Percentiles rank a stretch among this genome's conserved stretches.
Evolutionary conservation across 2,329 filamentous ascomycete genomes (phyloP).

Genomic region (Uncinocarpus reesii): DNA sequence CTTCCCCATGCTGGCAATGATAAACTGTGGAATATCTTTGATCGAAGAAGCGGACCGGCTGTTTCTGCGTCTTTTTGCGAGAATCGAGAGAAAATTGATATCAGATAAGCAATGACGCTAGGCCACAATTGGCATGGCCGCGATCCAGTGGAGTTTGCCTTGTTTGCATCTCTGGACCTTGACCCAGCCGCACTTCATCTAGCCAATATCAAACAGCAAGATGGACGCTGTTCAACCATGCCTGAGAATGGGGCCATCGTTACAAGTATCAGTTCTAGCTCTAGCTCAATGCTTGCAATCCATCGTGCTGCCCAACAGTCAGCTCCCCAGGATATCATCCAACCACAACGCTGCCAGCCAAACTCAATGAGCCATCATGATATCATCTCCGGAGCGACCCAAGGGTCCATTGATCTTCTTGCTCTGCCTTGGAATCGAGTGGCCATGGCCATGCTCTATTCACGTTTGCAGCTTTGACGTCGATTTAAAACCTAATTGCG

Average conservation of each 20-base stretch:
- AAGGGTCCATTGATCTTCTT: not conserved
- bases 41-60: not conserved
- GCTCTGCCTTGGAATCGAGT: conserved; percentile 2
- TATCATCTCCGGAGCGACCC: not conserved
- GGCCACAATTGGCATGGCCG: conserved; percentile 10
- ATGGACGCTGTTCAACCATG: too few relatives aligned
- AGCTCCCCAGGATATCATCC: too few relatives aligned
- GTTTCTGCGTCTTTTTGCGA: not conserved
- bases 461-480: not conserved
- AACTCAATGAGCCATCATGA: not conserved
- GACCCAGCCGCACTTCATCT: too few relatives aligned
- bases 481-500: not conserved
- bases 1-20: conserved; percentile 44
- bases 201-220: too few relatives aligned
- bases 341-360: too few relatives aligned
- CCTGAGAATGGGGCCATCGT: too few relatives aligned
- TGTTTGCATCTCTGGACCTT: not conserved
- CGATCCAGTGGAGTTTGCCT: not conserved
- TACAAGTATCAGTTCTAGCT: too few relatives aligned
- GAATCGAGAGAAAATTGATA: not conserved
- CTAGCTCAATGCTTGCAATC: too few relatives aligned
- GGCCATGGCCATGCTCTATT: not conserved
- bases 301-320: too few relatives aligned
- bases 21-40: too few relatives aligned
- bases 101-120: conserved; percentile 6